These are phyloP conservation scores for Millerozyma miso DNA, from an alignment of 805 yeast species.

Conservation along the genomic window DNA sequence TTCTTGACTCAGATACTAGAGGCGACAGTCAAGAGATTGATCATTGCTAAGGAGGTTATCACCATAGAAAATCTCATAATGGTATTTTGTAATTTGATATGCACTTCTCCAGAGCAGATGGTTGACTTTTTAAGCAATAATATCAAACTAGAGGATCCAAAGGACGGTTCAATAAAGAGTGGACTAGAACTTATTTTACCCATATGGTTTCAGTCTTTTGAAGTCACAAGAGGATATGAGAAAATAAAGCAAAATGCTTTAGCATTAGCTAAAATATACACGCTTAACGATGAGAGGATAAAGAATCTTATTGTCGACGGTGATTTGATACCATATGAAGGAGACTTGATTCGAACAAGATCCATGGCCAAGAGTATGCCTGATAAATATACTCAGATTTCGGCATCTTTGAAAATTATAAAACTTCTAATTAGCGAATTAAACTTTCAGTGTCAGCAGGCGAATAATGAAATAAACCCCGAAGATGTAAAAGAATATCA, in stretches of 20 bases:
- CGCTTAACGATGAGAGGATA: slow-evolving; percentile 52
- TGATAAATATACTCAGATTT: slow-evolving; percentile 55
- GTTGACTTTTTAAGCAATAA: slow-evolving; percentile 52
- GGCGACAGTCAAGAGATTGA: slow-evolving; percentile 67
- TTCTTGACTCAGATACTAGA: slow-evolving; percentile 57
- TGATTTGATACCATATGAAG: slow-evolving; percentile 59
- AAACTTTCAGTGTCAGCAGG: slow-evolving; percentile 55
- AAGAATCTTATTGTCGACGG: slow-evolving; percentile 63
- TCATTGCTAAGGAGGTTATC: slow-evolving; percentile 61
- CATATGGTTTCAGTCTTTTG: slow-evolving; percentile 82
- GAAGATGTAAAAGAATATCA: slow-evolving; percentile 28
- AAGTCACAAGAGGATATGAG: slow-evolving; percentile 72
- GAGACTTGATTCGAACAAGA: slow-evolving; percentile 74
- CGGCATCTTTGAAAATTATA: slow-evolving; percentile 69
- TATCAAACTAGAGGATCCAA: slow-evolving; percentile 26
- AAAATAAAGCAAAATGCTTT: slow-evolving; percentile 62
- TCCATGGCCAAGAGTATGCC: slow-evolving; percentile 73
- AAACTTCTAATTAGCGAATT: slow-evolving; percentile 69
- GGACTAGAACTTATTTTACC: slow-evolving; percentile 60
- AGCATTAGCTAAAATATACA: slow-evolving; percentile 67
- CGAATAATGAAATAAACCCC: slow-evolving; percentile 35
- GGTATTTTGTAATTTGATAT: slow-evolving; percentile 70
- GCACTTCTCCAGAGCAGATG: slow-evolving; percentile 58
- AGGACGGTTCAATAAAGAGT: slow-evolving; percentile 16
- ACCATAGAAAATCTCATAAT: slow-evolving; percentile 74